Evolutionary conservation across 345 rosid species (phyloP), one percentile per base, ranked within the genome.

Genomic region (Linum usitatissimum): DNA sequence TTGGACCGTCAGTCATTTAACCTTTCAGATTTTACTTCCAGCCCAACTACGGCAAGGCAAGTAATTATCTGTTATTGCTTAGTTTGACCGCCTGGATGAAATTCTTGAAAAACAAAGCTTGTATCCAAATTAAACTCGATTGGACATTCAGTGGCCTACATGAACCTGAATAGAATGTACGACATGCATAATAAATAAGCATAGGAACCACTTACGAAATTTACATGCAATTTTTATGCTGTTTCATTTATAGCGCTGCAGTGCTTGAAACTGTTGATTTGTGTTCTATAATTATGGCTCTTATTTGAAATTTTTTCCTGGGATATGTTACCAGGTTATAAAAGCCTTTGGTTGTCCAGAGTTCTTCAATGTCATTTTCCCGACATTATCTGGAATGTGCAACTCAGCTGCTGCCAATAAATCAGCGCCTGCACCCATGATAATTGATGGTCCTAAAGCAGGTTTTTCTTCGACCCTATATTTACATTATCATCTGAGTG

Each of bases 291-390:
- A 6, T 3, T 18, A 19, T n/a, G 21, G n/a, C n/a, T n/a, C n/a
- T n/a, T n/a, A n/a, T n/a, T n/a, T n/a, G n/a, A n/a, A 23, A 18
- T 55, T 54, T 55, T 8, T 8, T n/a, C n/a, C n/a, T n/a, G n/a
- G n/a, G n/a, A n/a, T 18, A 18, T 55, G 21, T 17, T 55, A 9
- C 18, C 75, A 91, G 98, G 87, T 92, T 64, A 79, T 86, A 74
- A 74, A 81, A 84, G 86, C 95, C 62, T 92, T 86, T 68, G 84
- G 75, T 19, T 59, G 75, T 70, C 91, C 89, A 20, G 90, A 86
- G 70, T 86, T 89, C n/a, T 89, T 89, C 71, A 72, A 65, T 70
- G 31, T 73, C 57, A 82, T 78, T 75, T 92, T 92, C 66, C 96
- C 98, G 13, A 60, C 76, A 69, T 67, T 92, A 61, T 73, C 75